Conservation (phyloP, 1,284 basidiomycete species). For the Malassezia sympodialis region DNA sequence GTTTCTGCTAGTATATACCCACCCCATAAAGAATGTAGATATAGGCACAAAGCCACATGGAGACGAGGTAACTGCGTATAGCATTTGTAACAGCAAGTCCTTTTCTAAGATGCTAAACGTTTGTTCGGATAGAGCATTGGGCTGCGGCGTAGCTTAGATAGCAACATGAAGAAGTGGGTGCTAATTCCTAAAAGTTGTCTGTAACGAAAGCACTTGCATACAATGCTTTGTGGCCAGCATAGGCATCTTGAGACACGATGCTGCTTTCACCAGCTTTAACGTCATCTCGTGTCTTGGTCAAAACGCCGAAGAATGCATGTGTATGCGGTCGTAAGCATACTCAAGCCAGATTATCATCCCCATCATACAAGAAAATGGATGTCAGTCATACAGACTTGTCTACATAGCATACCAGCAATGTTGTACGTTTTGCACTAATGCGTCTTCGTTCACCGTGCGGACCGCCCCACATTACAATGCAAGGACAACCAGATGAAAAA, state of each 20-base stretch:
- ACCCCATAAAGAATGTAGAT: slow-evolving; percentile 8
- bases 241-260: not conserved
- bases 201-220: not conserved
- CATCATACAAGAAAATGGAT: slow-evolving; percentile 1
- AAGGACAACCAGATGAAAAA: not conserved
- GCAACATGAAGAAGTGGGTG: not conserved
- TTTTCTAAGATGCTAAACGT: not conserved
- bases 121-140: not conserved
- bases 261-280: slow-evolving; percentile 1
- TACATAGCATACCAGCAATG: slow-evolving; percentile 5
- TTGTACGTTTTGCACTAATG: not conserved
- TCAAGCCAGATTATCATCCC: not conserved
- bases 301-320: not conserved
- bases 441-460: not conserved
- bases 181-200: not conserved
- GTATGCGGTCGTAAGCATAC: not conserved
- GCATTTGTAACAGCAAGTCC: not conserved
- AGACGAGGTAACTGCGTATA: not conserved
- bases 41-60: not conserved
- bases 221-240: slow-evolving; percentile 6
- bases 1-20: not conserved
- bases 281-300: not conserved
- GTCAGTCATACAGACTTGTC: not conserved
- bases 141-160: not conserved
- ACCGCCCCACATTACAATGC: not conserved